Base-by-base conservation (phyloP, 1,284 basidiomycete species). In the Tilletia indica region DNA sequence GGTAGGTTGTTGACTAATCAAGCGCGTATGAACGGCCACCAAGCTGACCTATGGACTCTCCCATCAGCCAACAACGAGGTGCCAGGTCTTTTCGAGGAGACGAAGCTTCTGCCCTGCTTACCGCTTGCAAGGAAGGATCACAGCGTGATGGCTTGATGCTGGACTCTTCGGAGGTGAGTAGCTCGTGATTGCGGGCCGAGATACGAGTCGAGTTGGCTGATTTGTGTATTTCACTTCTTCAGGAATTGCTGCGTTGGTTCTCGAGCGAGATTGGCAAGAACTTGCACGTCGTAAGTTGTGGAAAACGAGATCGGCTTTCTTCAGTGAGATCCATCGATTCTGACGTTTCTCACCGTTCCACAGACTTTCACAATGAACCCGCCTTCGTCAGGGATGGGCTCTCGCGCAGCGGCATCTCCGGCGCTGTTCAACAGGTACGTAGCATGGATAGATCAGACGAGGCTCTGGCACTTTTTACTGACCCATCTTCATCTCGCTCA, bases 141-240 rank as follows among this genome's bases (percentile, higher is more conserved):
- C 94, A 98, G 83, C 90, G 95, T 21, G 94, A 99, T 76, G 97
- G 97, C 2, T 87, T 98, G 45, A 97, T 99, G 93, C 88, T 99
- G 16, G 95, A 99, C 86, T 96, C 94, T 19, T 94, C 93, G 72
- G 97, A 99, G 80, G 95, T 49, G 42, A 98, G 84, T 87, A 97
- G 1, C 97, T 97, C 85, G 12, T 42, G 25, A 31, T 31, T 31
- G 25, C 5, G 56, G 47, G n/a, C 47, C 47, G 47, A 42, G 12
- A 14, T 34, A 19, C 2, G 12, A n/a, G 12, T 19, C 12, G 31
- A 11, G 31, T n/a, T 63, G 58, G 19, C 58, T n/a, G 31, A 11
- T 12, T 34, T 42, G 38, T 67, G 38, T 67, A 1, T 31, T 31
- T 70, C 36, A 8, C 14, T 9, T 6, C 6, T 36, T 16, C 61